A percentile compares a stretch with the other conserved stretches of the same genome.
Conservation (phyloP, 2,329 filamentous ascomycete species). For the Fusarium cicatricum region DNA sequence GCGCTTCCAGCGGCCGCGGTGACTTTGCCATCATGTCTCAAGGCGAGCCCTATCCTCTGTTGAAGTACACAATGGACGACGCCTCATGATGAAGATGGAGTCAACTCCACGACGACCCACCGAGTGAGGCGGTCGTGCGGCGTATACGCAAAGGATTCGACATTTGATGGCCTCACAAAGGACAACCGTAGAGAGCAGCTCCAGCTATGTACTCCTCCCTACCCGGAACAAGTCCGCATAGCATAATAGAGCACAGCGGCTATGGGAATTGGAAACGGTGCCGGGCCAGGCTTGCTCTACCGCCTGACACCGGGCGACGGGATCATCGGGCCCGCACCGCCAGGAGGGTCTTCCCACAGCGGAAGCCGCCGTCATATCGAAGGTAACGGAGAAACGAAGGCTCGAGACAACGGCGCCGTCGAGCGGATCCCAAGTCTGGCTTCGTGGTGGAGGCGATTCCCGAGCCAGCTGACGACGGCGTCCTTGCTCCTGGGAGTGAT, state of each 20-base stretch:
- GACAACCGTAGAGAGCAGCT: conserved; percentile 12
- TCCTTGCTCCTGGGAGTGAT: conserved; percentile 15
- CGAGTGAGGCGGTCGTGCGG: conserved; percentile 24
- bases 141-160: conserved; percentile 36
- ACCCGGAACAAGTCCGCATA: conserved; percentile 30
- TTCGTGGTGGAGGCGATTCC: conserved; percentile 23
- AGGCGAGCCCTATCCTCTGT: conserved; percentile 1
- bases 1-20: conserved; percentile 13
- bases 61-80: conserved; percentile 10
- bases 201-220: conserved; percentile 8
- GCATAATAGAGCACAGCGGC: conserved; percentile 22
- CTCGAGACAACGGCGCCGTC: conserved; percentile 32
- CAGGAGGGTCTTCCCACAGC: conserved; percentile 32
- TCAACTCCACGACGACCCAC: conserved; percentile 33
- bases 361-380: conserved; percentile 34
- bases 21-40: conserved; percentile 10
- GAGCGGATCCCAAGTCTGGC: conserved; percentile 34
- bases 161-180: conserved; percentile 13
- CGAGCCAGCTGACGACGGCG: conserved; percentile 25
- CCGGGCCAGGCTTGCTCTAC: conserved; percentile 22
- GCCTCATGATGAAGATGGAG: conserved; percentile 21
- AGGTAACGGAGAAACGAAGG: conserved; percentile 19
- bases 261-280: conserved; percentile 17
- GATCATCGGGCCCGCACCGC: conserved; percentile 34
- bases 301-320: conserved; percentile 26